Evolutionary conservation across 768 basidiomycete genomes (phyloP).

Genomic region (Boletus edulis): DNA sequence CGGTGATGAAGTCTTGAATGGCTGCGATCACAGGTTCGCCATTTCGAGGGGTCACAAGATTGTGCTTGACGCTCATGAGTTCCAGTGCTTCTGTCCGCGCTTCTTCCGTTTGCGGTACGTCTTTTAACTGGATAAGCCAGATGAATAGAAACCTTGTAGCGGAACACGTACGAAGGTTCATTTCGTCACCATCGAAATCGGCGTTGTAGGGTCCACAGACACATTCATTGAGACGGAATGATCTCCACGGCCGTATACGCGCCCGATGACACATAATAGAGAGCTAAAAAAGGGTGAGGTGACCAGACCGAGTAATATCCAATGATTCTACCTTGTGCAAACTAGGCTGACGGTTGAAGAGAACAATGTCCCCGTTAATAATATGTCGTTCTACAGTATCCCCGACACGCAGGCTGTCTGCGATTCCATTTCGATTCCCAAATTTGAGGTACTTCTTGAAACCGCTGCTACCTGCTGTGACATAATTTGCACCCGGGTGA

Average conservation of each 20-base stretch:
- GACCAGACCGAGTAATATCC: not conserved
- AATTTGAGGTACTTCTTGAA: conserved; percentile 90
- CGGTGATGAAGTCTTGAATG: conserved; percentile 99
- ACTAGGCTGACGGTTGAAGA: conserved; percentile 99
- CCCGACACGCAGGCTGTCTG: conserved; percentile 79
- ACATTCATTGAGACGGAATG: conserved; percentile 97
- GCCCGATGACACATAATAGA: conserved; percentile 99
- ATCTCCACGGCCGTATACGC: conserved; percentile 95
- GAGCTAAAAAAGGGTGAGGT: conserved; percentile 45
- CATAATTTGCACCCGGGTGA: conserved; percentile 96
- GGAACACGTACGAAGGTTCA: conserved; percentile 86
- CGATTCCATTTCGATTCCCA: conserved; percentile 76
- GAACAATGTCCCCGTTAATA: conserved; percentile 90
- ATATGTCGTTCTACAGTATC: conserved; percentile 96
- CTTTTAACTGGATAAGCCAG: conserved; percentile 38
- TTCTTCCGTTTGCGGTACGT: conserved; percentile 99
- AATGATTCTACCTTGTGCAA: conserved; percentile 73
- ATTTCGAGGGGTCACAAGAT: conserved; percentile 96
- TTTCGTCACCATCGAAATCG: conserved; percentile 99
- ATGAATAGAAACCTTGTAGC: not conserved
- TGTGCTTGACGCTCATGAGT: conserved; percentile 96
- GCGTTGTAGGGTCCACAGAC: conserved; percentile 99
- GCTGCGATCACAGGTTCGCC: conserved; percentile 99
- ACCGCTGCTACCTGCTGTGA: conserved; percentile 71
- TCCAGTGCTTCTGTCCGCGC: conserved; percentile 95